Conservation (phyloP, 495 filamentous ascomycete species). For the Neurospora terricola region DNA sequence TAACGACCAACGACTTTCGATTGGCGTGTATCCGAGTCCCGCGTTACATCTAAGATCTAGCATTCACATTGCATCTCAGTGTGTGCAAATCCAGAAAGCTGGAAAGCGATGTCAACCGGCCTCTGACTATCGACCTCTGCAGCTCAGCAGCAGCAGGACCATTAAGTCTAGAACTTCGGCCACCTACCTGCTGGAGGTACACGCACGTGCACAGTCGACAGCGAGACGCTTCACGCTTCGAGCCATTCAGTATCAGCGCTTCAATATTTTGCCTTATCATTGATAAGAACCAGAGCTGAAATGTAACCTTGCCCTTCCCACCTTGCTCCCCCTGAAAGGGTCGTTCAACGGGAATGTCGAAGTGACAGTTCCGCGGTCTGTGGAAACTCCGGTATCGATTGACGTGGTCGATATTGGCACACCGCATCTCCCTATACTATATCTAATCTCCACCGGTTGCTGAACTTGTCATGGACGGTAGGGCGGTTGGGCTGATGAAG, state of each 20-base stretch:
- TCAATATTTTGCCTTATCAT: too few species aligned
- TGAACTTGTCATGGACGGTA: neutral
- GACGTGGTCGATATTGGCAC: neutral
- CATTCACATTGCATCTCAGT: neutral
- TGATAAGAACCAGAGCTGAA: neutral
- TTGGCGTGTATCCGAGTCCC: neutral
- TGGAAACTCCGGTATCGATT: neutral
- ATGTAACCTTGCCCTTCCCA: neutral
- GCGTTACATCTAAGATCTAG: neutral
- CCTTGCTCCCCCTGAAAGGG: neutral
- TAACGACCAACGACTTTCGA: neutral
- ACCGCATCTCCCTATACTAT: neutral
- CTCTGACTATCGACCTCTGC: too few species aligned
- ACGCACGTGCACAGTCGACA: neutral
- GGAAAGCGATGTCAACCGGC: too few species aligned
- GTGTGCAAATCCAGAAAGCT: too few species aligned
- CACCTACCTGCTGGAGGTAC: neutral
- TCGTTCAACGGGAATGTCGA: neutral
- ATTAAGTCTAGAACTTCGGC: neutral
- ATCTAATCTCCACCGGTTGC: neutral
- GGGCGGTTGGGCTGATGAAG: neutral
- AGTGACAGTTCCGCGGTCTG: neutral
- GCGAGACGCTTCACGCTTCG: too few species aligned
- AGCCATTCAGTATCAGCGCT: too few species aligned
- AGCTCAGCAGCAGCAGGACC: too few species aligned